Evolutionary conservation across 1,284 basidiomycete genomes (phyloP), one percentile per base, ranked within the genome.

Genomic region (Takashimella tepidaria): DNA sequence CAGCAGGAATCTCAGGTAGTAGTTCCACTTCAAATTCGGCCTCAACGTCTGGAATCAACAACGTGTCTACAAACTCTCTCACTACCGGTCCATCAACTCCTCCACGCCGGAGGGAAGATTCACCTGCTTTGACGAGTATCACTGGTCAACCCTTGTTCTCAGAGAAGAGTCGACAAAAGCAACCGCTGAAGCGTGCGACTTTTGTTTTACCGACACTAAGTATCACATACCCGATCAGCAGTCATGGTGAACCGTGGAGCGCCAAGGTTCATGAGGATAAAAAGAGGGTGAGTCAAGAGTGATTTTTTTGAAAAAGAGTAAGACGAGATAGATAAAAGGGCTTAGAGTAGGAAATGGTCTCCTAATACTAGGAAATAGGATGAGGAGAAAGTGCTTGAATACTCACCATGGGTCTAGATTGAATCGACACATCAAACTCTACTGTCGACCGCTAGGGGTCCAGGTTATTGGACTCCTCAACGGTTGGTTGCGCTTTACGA

Each of bases 211-310:
- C 88, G 0, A 82, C 86, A 64, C 82, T 92, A 65, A 83, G 83
- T 27, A 89, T 85, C 22, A 84, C 90, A 23, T 95, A 92, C 69
- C 89, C 88, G 0, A 92, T 93, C 68, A 87, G 85, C 37, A 83
- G 86, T 2, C 64, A 83, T 16, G 87, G 86, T 50, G 88, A 89
- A 19, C 89, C 89, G 2, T 88, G 83, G 48, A 87, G 82, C 5
- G 83, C 84, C 0, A 81, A 80, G 5, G 78, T 89, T 50, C 83
- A 69, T 16, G 69, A 69, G 27, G 71, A 76, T 37, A 62, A 72
- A 22, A 51, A 68, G 42, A 49, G 60, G 57, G 72, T 72, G 47
- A 51, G 68, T n/a, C n/a, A n/a, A n/a, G n/a, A n/a, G n/a, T n/a
- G n/a, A n/a, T n/a, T n/a, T n/a, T n/a, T n/a, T n/a, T n/a, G n/a